Evolutionary conservation across 108 stramenopile species (phyloP).

Genomic region (Conticribra weissflogii): DNA sequence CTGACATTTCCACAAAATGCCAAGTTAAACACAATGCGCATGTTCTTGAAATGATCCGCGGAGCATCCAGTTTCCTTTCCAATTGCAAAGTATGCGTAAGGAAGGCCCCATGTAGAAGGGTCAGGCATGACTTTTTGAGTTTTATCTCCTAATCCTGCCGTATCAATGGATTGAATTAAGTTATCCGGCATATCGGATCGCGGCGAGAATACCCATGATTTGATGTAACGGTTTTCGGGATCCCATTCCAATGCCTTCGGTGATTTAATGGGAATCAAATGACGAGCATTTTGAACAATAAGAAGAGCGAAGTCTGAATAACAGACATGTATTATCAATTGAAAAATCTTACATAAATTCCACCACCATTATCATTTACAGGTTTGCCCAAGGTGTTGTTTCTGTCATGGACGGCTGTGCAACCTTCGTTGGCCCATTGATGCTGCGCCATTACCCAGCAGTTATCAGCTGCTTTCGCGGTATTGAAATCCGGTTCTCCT

Average conservation of each 20-base stretch:
- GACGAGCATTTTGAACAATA: no score
- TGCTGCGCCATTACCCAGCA: conserved; percentile 91
- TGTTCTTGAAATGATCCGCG: conserved; percentile 79
- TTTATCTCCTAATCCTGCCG: conserved; percentile 47
- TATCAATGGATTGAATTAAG: conserved; percentile 63
- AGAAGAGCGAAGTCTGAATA: neutral
- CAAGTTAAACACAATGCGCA: conserved; percentile 87
- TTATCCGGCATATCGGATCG: conserved; percentile 71
- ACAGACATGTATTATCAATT: no score
- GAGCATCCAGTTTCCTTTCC: conserved; percentile 80
- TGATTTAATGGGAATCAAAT: no score
- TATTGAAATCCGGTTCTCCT: conserved; percentile 55
- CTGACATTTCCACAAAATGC: conserved; percentile 90
- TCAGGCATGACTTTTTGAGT: conserved; percentile 72
- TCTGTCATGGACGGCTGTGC: conserved; percentile 72
- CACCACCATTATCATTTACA: conserved; percentile 87
- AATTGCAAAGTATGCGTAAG: conserved; percentile 88
- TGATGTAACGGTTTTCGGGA: conserved; percentile 78
- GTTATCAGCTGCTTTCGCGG: conserved; percentile 65
- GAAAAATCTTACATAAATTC: conserved; percentile 59
- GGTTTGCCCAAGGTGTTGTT: conserved; percentile 76
- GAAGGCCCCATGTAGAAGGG: conserved; percentile 80
- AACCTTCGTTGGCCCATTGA: conserved; percentile 95
- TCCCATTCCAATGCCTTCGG: conserved; percentile 82
- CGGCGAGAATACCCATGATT: conserved; percentile 89